These are phyloP conservation scores for Favolaschia claudopus DNA, from an alignment of 768 basidiomycete species.

Conservation along the genomic window DNA sequence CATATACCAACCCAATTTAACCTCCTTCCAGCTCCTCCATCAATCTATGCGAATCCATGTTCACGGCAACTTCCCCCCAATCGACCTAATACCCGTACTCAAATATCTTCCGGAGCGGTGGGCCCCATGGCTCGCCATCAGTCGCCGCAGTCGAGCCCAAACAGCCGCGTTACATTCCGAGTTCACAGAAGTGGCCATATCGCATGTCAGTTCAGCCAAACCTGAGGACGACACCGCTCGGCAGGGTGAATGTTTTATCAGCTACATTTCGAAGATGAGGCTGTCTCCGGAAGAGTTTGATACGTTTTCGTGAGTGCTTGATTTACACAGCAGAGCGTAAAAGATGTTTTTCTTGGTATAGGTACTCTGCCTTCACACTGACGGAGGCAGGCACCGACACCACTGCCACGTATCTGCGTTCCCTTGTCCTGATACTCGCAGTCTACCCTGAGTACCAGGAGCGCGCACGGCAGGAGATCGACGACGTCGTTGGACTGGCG, in stretches of 20 bases:
- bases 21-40: not conserved
- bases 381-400: conserved; percentile 28
- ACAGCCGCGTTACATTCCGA: not conserved
- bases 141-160: conserved; percentile 3
- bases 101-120: conserved; percentile 27
- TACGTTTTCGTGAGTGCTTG: not conserved
- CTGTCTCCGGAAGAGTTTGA: not conserved
- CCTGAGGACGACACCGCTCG: not conserved
- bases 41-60: conserved; percentile 19
- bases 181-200: not conserved
- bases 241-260: not conserved
- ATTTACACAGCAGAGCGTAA: too few relatives aligned
- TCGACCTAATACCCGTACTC: conserved; percentile 30
- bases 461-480: conserved; percentile 35
- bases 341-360: not conserved
- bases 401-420: conserved; percentile 17
- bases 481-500: conserved; percentile 30
- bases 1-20: not conserved
- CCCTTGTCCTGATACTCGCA: conserved; percentile 17
- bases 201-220: not conserved
- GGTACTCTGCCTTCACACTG: conserved; percentile 10
- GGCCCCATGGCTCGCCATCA: conserved; percentile 28
- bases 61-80: conserved; percentile 28
- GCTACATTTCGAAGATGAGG: not conserved
- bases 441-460: conserved; percentile 32